Percentiles rank a stretch among this genome's conserved stretches.
These are phyloP conservation scores for Irpex sp. DNA, from an alignment of 1,284 basidiomycete species.

Conservation along the genomic window DNA sequence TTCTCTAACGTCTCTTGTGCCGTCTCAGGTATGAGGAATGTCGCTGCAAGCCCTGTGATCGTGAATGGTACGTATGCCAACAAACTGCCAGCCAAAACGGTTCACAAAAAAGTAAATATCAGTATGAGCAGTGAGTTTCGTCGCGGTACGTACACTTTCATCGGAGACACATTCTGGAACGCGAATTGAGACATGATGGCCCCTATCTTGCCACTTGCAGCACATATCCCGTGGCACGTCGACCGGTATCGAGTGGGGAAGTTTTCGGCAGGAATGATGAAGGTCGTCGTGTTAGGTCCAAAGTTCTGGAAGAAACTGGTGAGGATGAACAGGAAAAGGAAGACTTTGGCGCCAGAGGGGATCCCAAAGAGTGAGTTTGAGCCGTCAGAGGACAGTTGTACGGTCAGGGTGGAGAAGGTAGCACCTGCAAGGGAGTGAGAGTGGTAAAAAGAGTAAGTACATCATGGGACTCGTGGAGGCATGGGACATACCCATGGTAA, in stretches of 20 bases:
- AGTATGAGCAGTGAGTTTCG: neutral
- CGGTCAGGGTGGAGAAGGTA: too few relatives aligned
- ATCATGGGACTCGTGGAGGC: slow-evolving; percentile 34
- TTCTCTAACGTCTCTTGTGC: slow-evolving; percentile 56
- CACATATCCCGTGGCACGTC: slow-evolving; percentile 71
- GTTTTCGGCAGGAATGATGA: slow-evolving; percentile 64
- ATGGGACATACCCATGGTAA: slow-evolving; percentile 39
- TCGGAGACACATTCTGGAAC: slow-evolving; percentile 23
- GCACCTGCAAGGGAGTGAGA: too few relatives aligned
- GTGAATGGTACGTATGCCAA: slow-evolving; percentile 36
- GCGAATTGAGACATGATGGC: slow-evolving; percentile 66
- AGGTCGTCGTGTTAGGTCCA: slow-evolving; percentile 76
- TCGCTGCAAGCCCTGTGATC: slow-evolving; percentile 57
- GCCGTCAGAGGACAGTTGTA: too few relatives aligned
- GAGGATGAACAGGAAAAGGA: slow-evolving; percentile 64
- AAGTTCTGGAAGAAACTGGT: slow-evolving; percentile 55
- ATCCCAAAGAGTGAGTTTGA: slow-evolving; percentile 2
- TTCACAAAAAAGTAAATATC: neutral
- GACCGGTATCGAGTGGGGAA: slow-evolving; percentile 76
- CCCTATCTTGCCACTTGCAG: slow-evolving; percentile 66
- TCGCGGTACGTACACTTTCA: slow-evolving; percentile 23
- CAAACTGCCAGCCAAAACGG: neutral
- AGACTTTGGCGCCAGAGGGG: slow-evolving; percentile 34
- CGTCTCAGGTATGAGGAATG: slow-evolving; percentile 62
- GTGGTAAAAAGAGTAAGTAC: neutral